phyloP scores from a whole-genome alignment of 371 early-diverging fungal genomes.

The Smittium mucronatum region DNA sequence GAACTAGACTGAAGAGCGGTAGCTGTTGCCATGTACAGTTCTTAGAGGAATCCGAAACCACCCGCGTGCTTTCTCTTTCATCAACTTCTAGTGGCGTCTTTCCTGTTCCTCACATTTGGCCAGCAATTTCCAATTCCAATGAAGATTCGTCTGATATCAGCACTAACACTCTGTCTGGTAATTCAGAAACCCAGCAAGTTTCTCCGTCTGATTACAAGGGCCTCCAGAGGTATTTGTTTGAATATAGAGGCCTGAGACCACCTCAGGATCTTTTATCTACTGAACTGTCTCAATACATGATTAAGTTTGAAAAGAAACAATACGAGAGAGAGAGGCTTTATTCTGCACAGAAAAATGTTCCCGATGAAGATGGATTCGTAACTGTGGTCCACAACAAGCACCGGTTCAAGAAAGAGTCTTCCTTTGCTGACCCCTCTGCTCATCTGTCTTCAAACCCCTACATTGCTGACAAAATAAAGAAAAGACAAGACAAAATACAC shows the following conservation, averaged over 20 bases:
- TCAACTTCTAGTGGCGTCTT: conserved; percentile 40
- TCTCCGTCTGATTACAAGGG: conserved; percentile 35
- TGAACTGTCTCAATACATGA: conserved; percentile 58
- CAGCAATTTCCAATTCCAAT: no score
- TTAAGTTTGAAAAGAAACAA: conserved; percentile 67
- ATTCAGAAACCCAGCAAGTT: conserved; percentile 34
- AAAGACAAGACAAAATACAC: conserved; percentile 51
- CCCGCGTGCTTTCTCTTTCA: conserved; percentile 20
- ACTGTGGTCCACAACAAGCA: conserved; percentile 59
- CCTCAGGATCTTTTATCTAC: conserved; percentile 39
- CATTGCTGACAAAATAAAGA: conserved; percentile 16
- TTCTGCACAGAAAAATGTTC: conserved; percentile 49
- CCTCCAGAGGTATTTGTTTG: conserved; percentile 33
- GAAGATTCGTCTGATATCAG: no score
- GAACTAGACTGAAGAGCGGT: background rate
- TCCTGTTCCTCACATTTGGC: conserved; percentile 56
- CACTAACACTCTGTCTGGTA: conserved; percentile 47
- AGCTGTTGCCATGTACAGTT: conserved; percentile 10
- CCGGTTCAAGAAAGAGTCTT: conserved; percentile 42
- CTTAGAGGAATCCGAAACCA: conserved; percentile 13
- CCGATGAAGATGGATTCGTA: conserved; percentile 92
- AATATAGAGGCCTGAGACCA: conserved; percentile 45
- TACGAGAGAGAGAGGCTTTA: conserved; percentile 49
- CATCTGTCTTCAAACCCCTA: conserved; percentile 19
- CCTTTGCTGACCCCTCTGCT: conserved; percentile 39